Conservation (phyloP, 2,329 filamentous ascomycete genomes). For the Lecanosticta acicola region DNA sequence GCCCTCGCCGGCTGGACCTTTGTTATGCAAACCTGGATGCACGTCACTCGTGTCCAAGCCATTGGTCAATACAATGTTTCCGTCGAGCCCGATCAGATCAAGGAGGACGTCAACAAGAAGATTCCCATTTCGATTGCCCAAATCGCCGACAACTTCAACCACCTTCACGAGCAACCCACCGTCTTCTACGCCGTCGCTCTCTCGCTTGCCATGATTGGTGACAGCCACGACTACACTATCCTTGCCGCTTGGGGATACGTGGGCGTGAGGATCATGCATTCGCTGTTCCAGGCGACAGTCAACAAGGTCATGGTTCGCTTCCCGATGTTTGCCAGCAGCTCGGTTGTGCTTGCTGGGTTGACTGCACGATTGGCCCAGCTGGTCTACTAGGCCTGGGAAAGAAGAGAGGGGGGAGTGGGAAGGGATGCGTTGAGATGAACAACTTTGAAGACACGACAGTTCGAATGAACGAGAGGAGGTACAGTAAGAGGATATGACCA, state of each 20-base stretch:
- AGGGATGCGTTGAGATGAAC: too few relatives aligned
- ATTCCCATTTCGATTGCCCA: slow-evolving; percentile 26
- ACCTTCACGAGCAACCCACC: slow-evolving; percentile 42
- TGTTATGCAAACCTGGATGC: slow-evolving; percentile 41
- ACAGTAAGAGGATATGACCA: too few relatives aligned
- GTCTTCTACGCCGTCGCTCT: slow-evolving; percentile 19
- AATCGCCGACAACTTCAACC: slow-evolving; percentile 42
- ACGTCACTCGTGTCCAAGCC: slow-evolving; percentile 36
- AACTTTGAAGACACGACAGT: too few relatives aligned
- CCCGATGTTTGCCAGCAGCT: slow-evolving; percentile 9
- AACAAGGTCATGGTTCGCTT: slow-evolving; percentile 13
- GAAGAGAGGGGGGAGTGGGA: too few relatives aligned
- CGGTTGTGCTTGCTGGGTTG: slow-evolving; percentile 9
- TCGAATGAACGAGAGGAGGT: too few relatives aligned
- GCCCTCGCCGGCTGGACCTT: slow-evolving; percentile 39
- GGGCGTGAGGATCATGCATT: slow-evolving; percentile 6
- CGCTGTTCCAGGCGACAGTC: slow-evolving; percentile 3
- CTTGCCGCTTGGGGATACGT: slow-evolving; percentile 9
- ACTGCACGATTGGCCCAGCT: slow-evolving; percentile 7
- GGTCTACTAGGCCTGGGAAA: slow-evolving; percentile 2
- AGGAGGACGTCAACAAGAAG: slow-evolving; percentile 19
- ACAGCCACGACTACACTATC: slow-evolving; percentile 9
- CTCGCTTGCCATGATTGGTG: slow-evolving; percentile 5
- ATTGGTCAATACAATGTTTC: slow-evolving; percentile 27
- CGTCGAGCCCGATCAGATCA: slow-evolving; percentile 10